Evolutionary conservation across 768 basidiomycete species (phyloP), one percentile per base, ranked within the genome.

Genomic region (Scleroderma bovista): DNA sequence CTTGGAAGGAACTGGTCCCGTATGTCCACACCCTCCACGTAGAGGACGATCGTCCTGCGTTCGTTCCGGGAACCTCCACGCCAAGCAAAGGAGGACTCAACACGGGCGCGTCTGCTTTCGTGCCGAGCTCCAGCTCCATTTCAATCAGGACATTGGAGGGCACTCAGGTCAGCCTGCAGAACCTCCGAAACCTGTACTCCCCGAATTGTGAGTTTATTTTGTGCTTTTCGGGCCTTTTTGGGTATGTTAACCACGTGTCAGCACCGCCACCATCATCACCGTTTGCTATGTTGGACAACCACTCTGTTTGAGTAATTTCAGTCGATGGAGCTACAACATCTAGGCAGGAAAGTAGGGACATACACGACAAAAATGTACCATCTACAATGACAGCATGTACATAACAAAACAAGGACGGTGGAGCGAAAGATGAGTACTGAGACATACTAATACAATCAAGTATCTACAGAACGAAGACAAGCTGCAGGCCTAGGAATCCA

Each of bases 1-100:
- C 65, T 31, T 66, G 65, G 66, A 60, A 57, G 15, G 65, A 68
- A 29, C 62, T 68, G 20, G 65, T 50, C 0, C 62, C 66, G 24
- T 65, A 66, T 22, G 48, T 66, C 12, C 67, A 66, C 36, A 62
- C 60, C 6, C 44, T 68, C 29, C 60, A 68, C 44, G 51, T 68
- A 23, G 66, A 68, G 20, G 66, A 64, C 24, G 61, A 68, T 10
- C 64, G 55, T 20, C 42, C 55, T 11, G 55, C 26, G 19, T 47
- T 54, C 10, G 36, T 22, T 38, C 53, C n/a, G n/a, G n/a, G n/a
- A n/a, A n/a, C 65, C 1, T 10, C 52, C 9, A 2, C 49, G 41
- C 49, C 62, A 4, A 37, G 34, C 13, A 34, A 33, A 12, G 15
- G 17, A 23, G 57, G 42, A 1, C 56, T 66, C 36, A 66, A 60